A percentile compares a stretch with the other conserved stretches of the same genome.
These are phyloP conservation scores for Gnomoniopsis sp. DNA, from an alignment of 2,329 filamentous ascomycete species.

Conservation along the genomic window DNA sequence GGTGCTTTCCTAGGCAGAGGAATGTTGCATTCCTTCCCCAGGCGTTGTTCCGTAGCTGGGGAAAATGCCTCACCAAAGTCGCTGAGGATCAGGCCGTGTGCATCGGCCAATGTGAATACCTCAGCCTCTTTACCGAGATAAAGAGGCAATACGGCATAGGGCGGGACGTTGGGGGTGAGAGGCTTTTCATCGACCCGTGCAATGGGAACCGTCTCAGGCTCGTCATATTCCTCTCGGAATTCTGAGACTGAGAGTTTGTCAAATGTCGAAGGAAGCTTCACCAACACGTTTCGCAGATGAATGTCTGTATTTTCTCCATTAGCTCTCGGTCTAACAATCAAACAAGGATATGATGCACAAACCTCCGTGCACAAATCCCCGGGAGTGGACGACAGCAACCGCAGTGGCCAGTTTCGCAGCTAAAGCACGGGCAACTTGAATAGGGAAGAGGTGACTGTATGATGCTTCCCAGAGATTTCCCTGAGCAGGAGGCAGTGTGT, in stretches of 20 bases:
- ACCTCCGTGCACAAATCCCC: constrained; percentile 2
- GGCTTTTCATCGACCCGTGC: background rate
- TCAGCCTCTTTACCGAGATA: constrained; percentile 27
- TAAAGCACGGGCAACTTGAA: constrained; percentile 29
- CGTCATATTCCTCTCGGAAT: background rate
- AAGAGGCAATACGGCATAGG: background rate
- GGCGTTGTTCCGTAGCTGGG: constrained; percentile 21
- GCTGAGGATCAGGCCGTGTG: constrained; percentile 25
- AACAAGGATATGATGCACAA: background rate
- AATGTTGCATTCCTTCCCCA: constrained; percentile 21
- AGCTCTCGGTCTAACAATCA: background rate
- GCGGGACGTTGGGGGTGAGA: background rate
- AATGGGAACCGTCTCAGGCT: constrained; percentile 2
- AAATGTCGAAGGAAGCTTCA: background rate
- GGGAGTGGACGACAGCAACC: background rate
- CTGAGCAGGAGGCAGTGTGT: constrained; percentile 19
- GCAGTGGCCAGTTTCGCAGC: constrained; percentile 22
- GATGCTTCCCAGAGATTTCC: constrained; percentile 28
- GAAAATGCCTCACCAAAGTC: constrained; percentile 33
- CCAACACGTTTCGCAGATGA: constrained; percentile 2
- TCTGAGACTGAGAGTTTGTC: background rate
- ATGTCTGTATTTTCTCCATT: background rate
- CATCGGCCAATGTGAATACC: constrained; percentile 26
- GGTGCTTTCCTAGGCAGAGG: constrained; percentile 15
- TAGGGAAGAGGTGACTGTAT: constrained; percentile 20